Evolutionary conservation across 805 yeast genomes (phyloP).

Genomic region (Pichia heedii): DNA sequence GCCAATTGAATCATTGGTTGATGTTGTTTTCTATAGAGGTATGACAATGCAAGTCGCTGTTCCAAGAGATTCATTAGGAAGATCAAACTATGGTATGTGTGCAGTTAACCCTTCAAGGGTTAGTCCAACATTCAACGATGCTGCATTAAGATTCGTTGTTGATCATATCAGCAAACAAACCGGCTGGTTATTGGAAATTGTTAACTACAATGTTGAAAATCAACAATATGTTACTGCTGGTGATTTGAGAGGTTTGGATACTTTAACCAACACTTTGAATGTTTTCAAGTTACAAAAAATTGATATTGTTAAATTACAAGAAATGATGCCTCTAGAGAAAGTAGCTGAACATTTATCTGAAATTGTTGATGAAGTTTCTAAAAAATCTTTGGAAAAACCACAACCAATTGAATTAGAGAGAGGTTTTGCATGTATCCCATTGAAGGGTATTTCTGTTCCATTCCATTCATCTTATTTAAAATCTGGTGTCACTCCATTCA

Average conservation of each 20-base stretch:
- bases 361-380: slow-evolving; percentile 78
- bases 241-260: slow-evolving; percentile 91
- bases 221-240: slow-evolving; percentile 99
- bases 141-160: slow-evolving; percentile 90
- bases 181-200: slow-evolving; percentile 93
- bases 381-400: slow-evolving; percentile 75
- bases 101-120: slow-evolving; percentile 97
- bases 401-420: slow-evolving; percentile 97
- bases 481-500: slow-evolving; percentile 98
- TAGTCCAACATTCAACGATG: slow-evolving; percentile 78
- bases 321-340: slow-evolving; percentile 72
- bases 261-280: slow-evolving; percentile 87
- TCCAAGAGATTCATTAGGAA: slow-evolving; percentile 89
- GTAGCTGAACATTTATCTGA: slow-evolving; percentile 83
- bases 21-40: slow-evolving; percentile 98
- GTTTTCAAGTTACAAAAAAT: slow-evolving; percentile 90
- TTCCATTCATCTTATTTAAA: slow-evolving; percentile 98
- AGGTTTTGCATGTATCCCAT: slow-evolving; percentile 97
- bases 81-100: slow-evolving; percentile 98
- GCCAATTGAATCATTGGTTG: slow-evolving; percentile 96
- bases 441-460: slow-evolving; percentile 98
- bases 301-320: slow-evolving; percentile 81
- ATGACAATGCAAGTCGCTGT: slow-evolving; percentile 99
- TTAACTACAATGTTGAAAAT: slow-evolving; percentile 95
- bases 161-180: slow-evolving; percentile 79